A percentile compares a stretch with the other conserved stretches of the same genome.
phyloP scores from a whole-genome alignment of 495 filamentous ascomycete species.

The Hypoxylon rickii region DNA sequence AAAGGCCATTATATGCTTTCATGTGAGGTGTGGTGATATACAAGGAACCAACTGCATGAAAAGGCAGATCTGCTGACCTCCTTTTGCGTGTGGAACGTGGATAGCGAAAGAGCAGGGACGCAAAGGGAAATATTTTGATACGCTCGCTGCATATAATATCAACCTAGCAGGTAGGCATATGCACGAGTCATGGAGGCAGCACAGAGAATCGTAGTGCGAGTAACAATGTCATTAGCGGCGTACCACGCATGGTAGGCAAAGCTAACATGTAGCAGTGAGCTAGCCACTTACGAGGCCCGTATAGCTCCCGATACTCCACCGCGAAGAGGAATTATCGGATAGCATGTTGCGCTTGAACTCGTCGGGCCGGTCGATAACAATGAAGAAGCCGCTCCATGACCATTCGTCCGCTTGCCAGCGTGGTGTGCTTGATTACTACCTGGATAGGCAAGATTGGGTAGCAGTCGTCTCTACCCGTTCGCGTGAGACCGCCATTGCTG shows the following conservation, averaged over 20 bases:
- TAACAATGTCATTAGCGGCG: neutral
- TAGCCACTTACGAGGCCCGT: slow-evolving; percentile 11
- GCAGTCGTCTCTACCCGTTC: slow-evolving; percentile 31
- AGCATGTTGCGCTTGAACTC: slow-evolving; percentile 9
- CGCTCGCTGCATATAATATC: slow-evolving; percentile 28
- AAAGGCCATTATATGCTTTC: slow-evolving; percentile 31
- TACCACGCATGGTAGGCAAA: neutral
- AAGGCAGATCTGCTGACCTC: slow-evolving; percentile 31
- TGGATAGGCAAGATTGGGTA: slow-evolving; percentile 16
- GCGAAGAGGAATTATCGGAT: slow-evolving; percentile 19
- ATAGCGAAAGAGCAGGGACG: neutral
- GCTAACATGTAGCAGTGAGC: neutral
- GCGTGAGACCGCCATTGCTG: slow-evolving; percentile 13
- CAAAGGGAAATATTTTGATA: slow-evolving; percentile 14
- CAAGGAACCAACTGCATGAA: slow-evolving; percentile 35
- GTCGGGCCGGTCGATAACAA: slow-evolving; percentile 26
- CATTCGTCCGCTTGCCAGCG: slow-evolving; percentile 19
- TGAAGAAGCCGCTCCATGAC: slow-evolving; percentile 6
- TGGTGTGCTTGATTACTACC: slow-evolving; percentile 14
- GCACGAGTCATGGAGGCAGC: slow-evolving; percentile 18
- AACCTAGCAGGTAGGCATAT: slow-evolving; percentile 5
- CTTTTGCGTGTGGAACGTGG: slow-evolving; percentile 24
- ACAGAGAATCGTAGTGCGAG: slow-evolving; percentile 15
- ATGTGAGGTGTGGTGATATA: slow-evolving; percentile 31
- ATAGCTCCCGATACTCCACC: slow-evolving; percentile 22